Percentiles rank a stretch among this genome's conserved stretches.
These are phyloP conservation scores for Ormosia emarginata DNA, from an alignment of 306 rosid genomes.

Conservation along the genomic window DNA sequence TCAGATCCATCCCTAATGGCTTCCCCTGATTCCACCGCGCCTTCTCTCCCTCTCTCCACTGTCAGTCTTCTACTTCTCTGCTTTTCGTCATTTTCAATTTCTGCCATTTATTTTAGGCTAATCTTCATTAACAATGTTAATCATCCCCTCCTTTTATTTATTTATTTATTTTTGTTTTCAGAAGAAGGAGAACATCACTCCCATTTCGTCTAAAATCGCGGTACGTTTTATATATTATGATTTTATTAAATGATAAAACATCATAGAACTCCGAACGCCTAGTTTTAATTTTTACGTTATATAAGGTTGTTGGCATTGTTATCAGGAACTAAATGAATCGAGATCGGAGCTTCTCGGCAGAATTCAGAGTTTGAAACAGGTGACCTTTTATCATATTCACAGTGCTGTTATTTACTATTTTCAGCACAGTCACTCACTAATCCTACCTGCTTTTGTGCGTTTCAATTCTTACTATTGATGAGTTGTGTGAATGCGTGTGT, in stretches of 20 bases:
- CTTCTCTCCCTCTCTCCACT: constrained; percentile 30
- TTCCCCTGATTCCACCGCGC: constrained; percentile 30
- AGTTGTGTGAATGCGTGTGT: neutral
- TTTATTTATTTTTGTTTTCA: constrained; percentile 6
- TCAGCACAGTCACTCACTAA: neutral
- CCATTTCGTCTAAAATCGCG: constrained; percentile 65
- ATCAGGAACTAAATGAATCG: constrained; percentile 83
- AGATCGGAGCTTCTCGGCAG: constrained; percentile 82
- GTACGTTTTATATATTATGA: constrained; percentile 19
- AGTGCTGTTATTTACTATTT: neutral
- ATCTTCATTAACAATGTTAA: neutral
- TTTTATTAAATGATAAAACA: neutral
- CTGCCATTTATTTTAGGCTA: neutral
- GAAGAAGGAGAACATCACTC: constrained; percentile 72
- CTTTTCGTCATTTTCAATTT: neutral
- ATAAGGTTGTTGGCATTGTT: constrained; percentile 1
- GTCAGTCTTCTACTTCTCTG: constrained; percentile 16
- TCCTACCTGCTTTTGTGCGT: neutral
- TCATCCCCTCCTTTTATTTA: neutral
- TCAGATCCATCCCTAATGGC: constrained; percentile 29
- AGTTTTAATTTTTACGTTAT: neutral
- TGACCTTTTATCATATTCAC: neutral
- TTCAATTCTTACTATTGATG: neutral
- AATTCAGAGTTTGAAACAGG: constrained; percentile 89
- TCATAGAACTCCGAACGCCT: neutral